Evolutionary conservation across 1,284 basidiomycete species (phyloP), one percentile per base, ranked within the genome.

Genomic region (Pseudozyma sp.): DNA sequence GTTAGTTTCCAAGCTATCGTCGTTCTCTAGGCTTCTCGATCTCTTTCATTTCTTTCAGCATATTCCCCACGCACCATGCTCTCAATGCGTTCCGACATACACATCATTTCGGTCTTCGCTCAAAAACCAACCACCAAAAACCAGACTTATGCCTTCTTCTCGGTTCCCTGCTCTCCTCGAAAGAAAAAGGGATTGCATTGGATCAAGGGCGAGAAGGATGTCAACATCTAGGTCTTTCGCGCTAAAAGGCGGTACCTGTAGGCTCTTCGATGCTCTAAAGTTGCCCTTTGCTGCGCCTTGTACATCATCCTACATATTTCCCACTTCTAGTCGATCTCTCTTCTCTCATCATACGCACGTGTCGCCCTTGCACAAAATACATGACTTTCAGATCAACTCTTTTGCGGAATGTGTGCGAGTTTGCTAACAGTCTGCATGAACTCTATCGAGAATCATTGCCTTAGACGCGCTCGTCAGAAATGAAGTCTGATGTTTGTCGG

Each of bases 291-390:
- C 51, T 56, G 51, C 61, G 68, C 68, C 45, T 70, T 70, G 61
- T 70, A 64, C 51, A 70, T 70, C 68, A 64, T 61, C 64, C 45
- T 43, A 25, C 50, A 59, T 40, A 52, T 56, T 58, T 59, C 58
- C 66, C 19, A 68, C 54, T 51, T 36, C 55, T 40, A 58, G 54
- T 58, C 65, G 56, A 49, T 36, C 38, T 16, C 40, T 34, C 47
- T n/a, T 39, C 35, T 42, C 19, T 42, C 45, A 43, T 42, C 53
- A n/a, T 36, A 34, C 34, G 34, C 31, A 34, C 48, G 64, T 69
- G 71, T 66, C 43, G 59, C 71, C 71, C 71, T 74, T 68, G 55
- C 71, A 74, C 61, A 69, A 70, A 70, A 64, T 70, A 70, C 68
- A 70, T 70, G 61, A 64, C 61, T 58, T 64, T 57, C 58, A 65